Base-by-base conservation (phyloP, 2,329 filamentous ascomycete species). In the Juglanconis juglandina region DNA sequence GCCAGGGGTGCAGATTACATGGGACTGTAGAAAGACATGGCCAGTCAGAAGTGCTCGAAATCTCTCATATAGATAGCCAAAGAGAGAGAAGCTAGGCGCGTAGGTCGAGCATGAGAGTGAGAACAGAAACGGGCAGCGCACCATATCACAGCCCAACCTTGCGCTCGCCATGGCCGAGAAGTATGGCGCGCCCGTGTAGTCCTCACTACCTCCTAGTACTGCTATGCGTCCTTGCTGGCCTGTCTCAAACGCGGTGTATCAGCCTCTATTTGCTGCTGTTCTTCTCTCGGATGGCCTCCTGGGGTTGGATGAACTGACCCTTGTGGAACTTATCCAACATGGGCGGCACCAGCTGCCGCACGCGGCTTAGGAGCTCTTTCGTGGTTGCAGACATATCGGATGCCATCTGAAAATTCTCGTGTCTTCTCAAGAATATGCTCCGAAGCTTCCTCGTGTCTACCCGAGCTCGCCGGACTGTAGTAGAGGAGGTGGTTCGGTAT, bases 111-210 rank as follows among this genome's bases (percentile, higher is more conserved):
- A 58, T 39, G 9, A 39, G 34, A 17, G 41, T 56, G 17, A 34
- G 13, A 56, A 14, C 32, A 48, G 37, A 32, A 30, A 55, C 41
- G 53, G 13, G 0, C 8, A 4, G 66, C 76, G 58, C 80, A 94
- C 92, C 91, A 96, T 91, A 70, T 96, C 92, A 69, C 89, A 92
- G 4, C 94, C 95, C 60, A 98, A 78, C 69, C 90, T 87, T 51
- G 95, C 95, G 66, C 92, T 96, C 11, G 95, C 95, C 87, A 97
- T 97, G 65, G 94, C 93, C 24, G 94, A 97, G 77, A 99, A 99
- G 78, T 96, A 99, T 11, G 95, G 95, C 61, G 95, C 95, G 42
- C 95, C 95, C 1, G 95, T 97, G 73, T 98, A 99, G 76, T 98
- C 94, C 72, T 94, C 88, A 71, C 92, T 96, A 46, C 95, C 95